Base-by-base conservation (phyloP, 768 basidiomycete species). In the Rubroboletus satanas region DNA sequence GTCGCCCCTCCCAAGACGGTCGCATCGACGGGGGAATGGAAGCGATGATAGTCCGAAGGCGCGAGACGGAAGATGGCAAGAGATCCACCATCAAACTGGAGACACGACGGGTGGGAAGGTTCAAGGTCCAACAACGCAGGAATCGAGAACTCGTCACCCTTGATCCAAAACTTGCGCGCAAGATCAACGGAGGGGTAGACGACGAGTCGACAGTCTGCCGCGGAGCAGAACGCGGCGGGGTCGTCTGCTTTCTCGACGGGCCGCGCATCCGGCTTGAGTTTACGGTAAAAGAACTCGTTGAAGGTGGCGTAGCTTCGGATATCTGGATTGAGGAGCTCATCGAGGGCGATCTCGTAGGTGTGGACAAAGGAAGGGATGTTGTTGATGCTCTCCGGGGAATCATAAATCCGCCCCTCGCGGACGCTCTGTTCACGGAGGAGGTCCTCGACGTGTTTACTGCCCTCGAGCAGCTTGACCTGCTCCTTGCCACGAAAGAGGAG, bases 21-120 rank as follows among this genome's bases (percentile, higher is more conserved):
- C 36, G 77, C 83, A 50, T 85, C 83, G 28, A 86, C 73, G 14
- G 87, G 87, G 33, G 80, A 80, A 58, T 90, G 88, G 77, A 87
- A 90, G 14, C 89, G 82, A 65, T 92, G 90, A 62, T 91, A 91
- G 65, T 92, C 90, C 9, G 83, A 79, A 0, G 89, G 91, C 0
- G 91, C 89, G 17, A 93, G 81, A 49, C 90, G 77, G 69, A 88
- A 86, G 54, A 87, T 82, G 0, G 87, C 87, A 2, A 91, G 64
- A 23, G 81, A 75, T 0, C 76, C 71, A 23, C 75, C 73, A 8
- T 72, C 62, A 49, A 84, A 80, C n/a, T 61, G 54, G 23, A 66
- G 56, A 3, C 78, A 74, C 28, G 71, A 57, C 1, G 79, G 76
- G 2, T 82, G 71, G 44, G 71, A 66, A 0, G 75, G 68, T 18